phyloP scores from a whole-genome alignment of 2,329 filamentous ascomycete genomes.

The Colletotrichum tabaci region DNA sequence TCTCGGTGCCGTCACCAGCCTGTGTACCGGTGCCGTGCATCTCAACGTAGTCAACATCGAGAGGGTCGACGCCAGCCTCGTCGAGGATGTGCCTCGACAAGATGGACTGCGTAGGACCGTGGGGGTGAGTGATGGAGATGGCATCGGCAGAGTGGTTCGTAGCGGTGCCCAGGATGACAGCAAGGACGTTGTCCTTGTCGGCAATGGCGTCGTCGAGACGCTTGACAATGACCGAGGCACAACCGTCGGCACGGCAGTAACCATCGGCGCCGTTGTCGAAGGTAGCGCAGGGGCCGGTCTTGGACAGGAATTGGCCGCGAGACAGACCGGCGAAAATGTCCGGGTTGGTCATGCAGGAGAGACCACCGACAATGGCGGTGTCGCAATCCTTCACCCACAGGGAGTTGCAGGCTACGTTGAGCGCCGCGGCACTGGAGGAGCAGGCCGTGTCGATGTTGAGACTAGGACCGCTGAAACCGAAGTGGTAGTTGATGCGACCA shows the following conservation, averaged over 20 bases:
- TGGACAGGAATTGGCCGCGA: constrained; percentile 83
- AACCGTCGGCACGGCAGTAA: constrained; percentile 85
- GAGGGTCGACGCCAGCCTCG: constrained; percentile 80
- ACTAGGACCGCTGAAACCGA: constrained; percentile 82
- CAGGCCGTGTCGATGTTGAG: constrained; percentile 83
- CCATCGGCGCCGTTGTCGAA: constrained; percentile 87
- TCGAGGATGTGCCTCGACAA: constrained; percentile 80
- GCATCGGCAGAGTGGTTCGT: constrained; percentile 89
- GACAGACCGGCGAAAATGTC: constrained; percentile 84
- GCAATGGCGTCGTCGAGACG: constrained; percentile 82
- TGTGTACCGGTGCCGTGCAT: constrained; percentile 94
- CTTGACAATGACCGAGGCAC: constrained; percentile 83
- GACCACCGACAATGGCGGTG: constrained; percentile 83
- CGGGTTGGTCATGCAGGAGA: constrained; percentile 85
- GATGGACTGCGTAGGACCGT: constrained; percentile 81
- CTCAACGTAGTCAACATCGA: constrained; percentile 86
- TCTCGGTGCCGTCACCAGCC: constrained; percentile 86
- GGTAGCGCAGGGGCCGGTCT: constrained; percentile 83
- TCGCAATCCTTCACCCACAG: constrained; percentile 84
- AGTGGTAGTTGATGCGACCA: constrained; percentile 82
- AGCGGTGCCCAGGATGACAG: constrained; percentile 79
- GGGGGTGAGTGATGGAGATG: constrained; percentile 87
- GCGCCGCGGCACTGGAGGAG: constrained; percentile 80
- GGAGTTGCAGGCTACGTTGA: constrained; percentile 79
- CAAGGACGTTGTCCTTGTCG: constrained; percentile 84